A percentile compares a stretch with the other conserved stretches of the same genome.
Evolutionary conservation across 192 early-diverging fungal genomes (phyloP).

Genomic region (Linnemannia elongata): DNA sequence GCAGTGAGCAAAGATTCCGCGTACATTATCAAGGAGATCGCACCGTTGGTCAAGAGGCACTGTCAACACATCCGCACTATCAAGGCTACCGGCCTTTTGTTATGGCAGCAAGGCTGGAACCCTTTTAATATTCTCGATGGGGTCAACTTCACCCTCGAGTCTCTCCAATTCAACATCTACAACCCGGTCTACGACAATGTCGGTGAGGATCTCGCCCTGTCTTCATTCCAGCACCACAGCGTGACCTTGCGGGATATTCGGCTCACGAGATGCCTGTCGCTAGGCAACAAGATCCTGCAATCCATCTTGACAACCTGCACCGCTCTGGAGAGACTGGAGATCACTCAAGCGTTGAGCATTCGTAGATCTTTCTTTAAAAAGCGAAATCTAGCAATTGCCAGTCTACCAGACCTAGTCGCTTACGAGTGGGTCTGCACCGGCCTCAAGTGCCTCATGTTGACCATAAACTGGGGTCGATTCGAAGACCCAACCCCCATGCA

Average conservation of each 20-base stretch:
- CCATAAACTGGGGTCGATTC: neutral
- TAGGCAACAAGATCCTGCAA: neutral
- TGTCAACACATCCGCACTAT: neutral
- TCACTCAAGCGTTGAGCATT: neutral
- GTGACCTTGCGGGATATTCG: neutral
- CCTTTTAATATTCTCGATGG: neutral
- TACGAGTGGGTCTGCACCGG: neutral
- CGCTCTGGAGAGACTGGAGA: neutral
- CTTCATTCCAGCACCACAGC: neutral
- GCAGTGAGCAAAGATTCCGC: neutral
- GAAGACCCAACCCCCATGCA: neutral
- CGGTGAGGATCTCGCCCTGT: neutral
- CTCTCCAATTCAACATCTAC: neutral
- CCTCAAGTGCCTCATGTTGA: neutral
- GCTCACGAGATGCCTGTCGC: neutral
- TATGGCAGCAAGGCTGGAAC: neutral
- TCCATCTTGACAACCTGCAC: neutral
- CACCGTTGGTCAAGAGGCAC: neutral
- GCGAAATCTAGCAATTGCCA: neutral
- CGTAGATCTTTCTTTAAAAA: neutral
- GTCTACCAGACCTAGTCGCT: neutral
- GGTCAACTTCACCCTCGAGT: neutral
- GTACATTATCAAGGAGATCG: neutral
- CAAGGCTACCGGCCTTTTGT: neutral
- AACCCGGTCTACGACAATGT: neutral